A percentile compares a stretch with the other conserved stretches of the same genome.
phyloP scores from a whole-genome alignment of 257 asterid genomes.

The Solanum pimpinellifolium region DNA sequence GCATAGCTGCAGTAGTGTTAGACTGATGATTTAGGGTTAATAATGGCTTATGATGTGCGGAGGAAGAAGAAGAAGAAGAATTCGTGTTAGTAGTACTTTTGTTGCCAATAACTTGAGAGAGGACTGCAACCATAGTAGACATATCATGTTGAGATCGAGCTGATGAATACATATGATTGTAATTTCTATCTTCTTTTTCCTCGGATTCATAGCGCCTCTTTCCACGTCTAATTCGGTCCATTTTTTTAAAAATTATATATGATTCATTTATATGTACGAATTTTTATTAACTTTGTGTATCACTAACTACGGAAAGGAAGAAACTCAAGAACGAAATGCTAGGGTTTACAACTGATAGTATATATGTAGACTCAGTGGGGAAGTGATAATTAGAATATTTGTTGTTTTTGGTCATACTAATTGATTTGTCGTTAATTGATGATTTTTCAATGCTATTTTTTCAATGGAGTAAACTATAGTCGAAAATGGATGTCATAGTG shows the following conservation, averaged over 20 bases:
- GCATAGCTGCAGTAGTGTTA: not conserved
- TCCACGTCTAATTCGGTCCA: not conserved
- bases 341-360: not conserved
- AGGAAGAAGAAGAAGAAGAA: not conserved
- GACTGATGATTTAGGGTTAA: not conserved
- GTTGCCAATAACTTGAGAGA: not conserved
- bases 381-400: not conserved
- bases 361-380: not conserved
- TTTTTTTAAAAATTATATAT: not conserved
- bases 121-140: constrained; percentile 1
- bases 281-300: not conserved
- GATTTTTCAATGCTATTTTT: not conserved
- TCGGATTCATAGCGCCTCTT: constrained; percentile 2
- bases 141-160: not conserved
- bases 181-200: not conserved
- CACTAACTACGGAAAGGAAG: not conserved
- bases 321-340: not conserved
- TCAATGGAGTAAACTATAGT: not conserved
- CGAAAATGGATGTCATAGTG: not conserved
- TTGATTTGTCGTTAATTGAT: not conserved
- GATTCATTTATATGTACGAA: not conserved
- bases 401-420: not conserved
- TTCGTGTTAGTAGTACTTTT: not conserved
- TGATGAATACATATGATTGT: not conserved
- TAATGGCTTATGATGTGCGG: not conserved